Percentiles rank a stretch among this genome's conserved stretches.
phyloP scores from a whole-genome alignment of 2,329 filamentous ascomycete genomes.

The Phaeoacremonium minimum region DNA sequence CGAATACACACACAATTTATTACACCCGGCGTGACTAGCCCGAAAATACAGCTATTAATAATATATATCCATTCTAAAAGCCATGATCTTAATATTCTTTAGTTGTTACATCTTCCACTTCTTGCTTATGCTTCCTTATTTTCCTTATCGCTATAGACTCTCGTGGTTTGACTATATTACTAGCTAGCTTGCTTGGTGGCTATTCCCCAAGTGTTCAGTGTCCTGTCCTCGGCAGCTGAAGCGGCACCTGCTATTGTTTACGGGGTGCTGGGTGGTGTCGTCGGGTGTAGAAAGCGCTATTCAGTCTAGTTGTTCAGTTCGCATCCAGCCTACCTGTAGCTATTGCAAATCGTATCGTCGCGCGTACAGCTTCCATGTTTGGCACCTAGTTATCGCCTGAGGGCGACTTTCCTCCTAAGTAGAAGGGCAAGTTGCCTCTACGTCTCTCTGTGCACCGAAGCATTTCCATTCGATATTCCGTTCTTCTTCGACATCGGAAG shows the following conservation, averaged over 20 bases:
- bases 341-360: no score
- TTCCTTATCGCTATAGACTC: not conserved
- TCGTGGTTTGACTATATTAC: no score
- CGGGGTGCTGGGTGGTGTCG: not conserved
- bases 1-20: not conserved
- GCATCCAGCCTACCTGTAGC: no score
- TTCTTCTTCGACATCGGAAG: no score
- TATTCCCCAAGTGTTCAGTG: not conserved
- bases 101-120: not conserved
- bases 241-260: not conserved
- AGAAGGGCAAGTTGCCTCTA: no score
- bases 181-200: not conserved
- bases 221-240: not conserved
- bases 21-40: not conserved
- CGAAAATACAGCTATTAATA: not conserved
- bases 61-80: not conserved
- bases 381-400: no score
- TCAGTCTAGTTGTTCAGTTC: no score
- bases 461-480: no score
- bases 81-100: not conserved
- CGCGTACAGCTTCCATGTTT: no score
- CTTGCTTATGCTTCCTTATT: not conserved
- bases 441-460: no score
- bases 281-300: no score
- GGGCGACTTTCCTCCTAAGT: no score